These are phyloP conservation scores for Coffea eugenioides DNA, from an alignment of 257 asterid species.

Conservation along the genomic window DNA sequence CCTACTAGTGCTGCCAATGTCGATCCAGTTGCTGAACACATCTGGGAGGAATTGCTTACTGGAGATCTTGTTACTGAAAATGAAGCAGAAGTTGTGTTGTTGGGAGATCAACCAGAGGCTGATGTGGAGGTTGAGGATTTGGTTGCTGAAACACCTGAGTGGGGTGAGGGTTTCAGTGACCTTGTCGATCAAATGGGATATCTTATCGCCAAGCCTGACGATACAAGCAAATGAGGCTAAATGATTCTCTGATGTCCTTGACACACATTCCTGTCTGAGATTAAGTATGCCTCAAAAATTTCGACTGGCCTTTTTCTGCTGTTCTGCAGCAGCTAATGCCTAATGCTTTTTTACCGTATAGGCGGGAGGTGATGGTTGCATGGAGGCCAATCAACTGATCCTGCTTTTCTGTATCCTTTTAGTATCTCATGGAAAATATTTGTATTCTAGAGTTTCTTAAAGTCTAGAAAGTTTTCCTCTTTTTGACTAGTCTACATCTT, in stretches of 20 bases:
- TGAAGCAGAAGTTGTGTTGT: slow-evolving; percentile 33
- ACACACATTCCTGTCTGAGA: not conserved
- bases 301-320: not conserved
- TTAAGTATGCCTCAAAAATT: not conserved
- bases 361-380: slow-evolving; percentile 6
- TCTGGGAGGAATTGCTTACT: slow-evolving; percentile 62
- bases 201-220: not conserved
- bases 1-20: slow-evolving; percentile 21
- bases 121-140: slow-evolving; percentile 60
- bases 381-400: slow-evolving; percentile 14
- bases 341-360: not conserved
- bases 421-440: not conserved
- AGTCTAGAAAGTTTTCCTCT: not conserved
- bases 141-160: slow-evolving; percentile 48
- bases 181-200: slow-evolving; percentile 37
- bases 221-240: not conserved
- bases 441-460: not conserved
- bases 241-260: slow-evolving; percentile 5
- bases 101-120: slow-evolving; percentile 31
- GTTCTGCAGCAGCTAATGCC: not conserved
- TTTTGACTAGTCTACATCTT: not conserved
- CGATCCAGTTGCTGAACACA: slow-evolving; percentile 31
- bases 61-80: slow-evolving; percentile 36
- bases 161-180: slow-evolving; percentile 61
- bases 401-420: slow-evolving; percentile 16